Evolutionary conservation across 345 rosid species (phyloP), one percentile per base, ranked within the genome.

Genomic region (Litchi chinensis): DNA sequence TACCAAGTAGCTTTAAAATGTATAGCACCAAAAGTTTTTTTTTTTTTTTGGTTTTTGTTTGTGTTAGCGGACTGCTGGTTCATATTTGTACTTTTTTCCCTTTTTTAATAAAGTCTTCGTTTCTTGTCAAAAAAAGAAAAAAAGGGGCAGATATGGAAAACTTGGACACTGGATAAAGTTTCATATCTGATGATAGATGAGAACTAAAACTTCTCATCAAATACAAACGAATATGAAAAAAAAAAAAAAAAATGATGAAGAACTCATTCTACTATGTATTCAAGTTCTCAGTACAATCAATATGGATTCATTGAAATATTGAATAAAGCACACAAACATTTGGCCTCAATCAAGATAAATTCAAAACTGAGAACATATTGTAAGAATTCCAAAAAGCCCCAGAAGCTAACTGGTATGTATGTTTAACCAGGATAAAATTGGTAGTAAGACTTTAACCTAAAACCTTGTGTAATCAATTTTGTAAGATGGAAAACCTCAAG

Each of bases 371-470:
- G 21, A 70, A 70, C 10, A 70, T n/a, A 54, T 39, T 11, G n/a
- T 70, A 12, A 37, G 59, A 24, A 48, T 15, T 70, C 26, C 65
- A 60, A 22, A 60, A 60, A 22, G 65, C 65, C 12, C 26, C 1
- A 32, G 64, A 70, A 71, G 9, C 13, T 60, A 71, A 71, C 60
- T 5, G 41, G 21, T n/a, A 52, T 37, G 21, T n/a, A 52, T 37
- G 32, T 54, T 71, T 28, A 73, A 57, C 54, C 40, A 73, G 21
- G 37, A 54, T 19, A 71, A 28, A 54, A 71, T 18, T 71, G 26
- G 62, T 57, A 39, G 18, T 59, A 12, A 11, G 5, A 57, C 62
- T 32, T 3, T 32, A 59, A 57, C 39, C 62, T 37, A 73, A 57
- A 37, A 21, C 32, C 66, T 5, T 22, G 24, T 13, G 26, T 32